Conservation (phyloP, 306 rosid species). For the Sicyos edulis region DNA sequence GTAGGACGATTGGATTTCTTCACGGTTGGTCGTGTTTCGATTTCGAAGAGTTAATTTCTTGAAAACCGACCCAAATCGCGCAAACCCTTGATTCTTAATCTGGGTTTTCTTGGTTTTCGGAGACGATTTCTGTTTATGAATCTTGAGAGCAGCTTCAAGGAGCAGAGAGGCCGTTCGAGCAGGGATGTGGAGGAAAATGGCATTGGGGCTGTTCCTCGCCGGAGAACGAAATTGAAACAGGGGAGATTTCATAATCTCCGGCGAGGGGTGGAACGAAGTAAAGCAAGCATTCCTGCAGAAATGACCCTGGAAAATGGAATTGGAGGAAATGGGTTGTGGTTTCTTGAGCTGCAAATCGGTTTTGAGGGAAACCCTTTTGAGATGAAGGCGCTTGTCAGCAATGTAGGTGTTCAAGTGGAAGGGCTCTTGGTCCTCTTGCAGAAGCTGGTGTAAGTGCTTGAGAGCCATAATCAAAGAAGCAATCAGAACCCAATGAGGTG, state of each 20-base stretch:
- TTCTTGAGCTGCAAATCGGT: slow-evolving; percentile 28
- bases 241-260: slow-evolving; percentile 59
- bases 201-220: slow-evolving; percentile 36
- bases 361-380: slow-evolving; percentile 32
- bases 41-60: slow-evolving; percentile 38
- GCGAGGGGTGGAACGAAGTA: slow-evolving; percentile 45
- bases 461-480: slow-evolving; percentile 34
- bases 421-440: slow-evolving; percentile 60
- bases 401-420: slow-evolving; percentile 49
- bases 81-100: slow-evolving; percentile 32
- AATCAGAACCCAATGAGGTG: too few relatives aligned
- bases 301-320: slow-evolving; percentile 25
- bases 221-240: slow-evolving; percentile 57
- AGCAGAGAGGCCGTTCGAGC: slow-evolving; percentile 64
- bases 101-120: slow-evolving; percentile 32
- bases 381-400: slow-evolving; percentile 34
- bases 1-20: too few relatives aligned
- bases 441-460: slow-evolving; percentile 43
- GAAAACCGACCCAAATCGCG: slow-evolving; percentile 58
- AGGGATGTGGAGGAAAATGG: slow-evolving; percentile 66
- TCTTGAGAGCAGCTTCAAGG: slow-evolving; percentile 73
- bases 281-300: slow-evolving; percentile 61
- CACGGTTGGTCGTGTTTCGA: slow-evolving; percentile 27
- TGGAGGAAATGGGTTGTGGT: slow-evolving; percentile 27
- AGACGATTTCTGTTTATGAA: slow-evolving; percentile 51